Base-by-base conservation (phyloP, 148 eudicot genomes). In the Rhododendron ovatum region DNA sequence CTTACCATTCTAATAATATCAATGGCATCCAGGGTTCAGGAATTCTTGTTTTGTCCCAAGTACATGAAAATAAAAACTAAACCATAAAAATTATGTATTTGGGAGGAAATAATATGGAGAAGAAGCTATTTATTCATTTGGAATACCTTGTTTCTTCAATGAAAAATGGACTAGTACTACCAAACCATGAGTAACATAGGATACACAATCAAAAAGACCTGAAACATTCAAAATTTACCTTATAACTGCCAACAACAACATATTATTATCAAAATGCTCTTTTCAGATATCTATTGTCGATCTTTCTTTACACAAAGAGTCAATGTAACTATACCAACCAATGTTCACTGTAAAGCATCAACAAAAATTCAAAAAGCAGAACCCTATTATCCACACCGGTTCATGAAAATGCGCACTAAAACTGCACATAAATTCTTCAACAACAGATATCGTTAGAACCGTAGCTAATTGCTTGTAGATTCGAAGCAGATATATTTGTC, bases 401-500 rank as follows among this genome's bases (percentile, higher is more conserved):
- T 17, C 20, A 71, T 9, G 18, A 39, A 43, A 45, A 59, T 1
- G 28, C 5, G 35, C 43, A 15, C 35, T 69, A 69, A 69, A 69
- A 69, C 75, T 28, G 75, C 75, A 69, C 7, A 28, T 69, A 69
- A 69, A 83, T 63, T 47, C 85, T 69, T 91, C 84, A 92, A 82
- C 99, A 97, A 83, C 95, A 88, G 76, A 95, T 83, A 30, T 88
- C 91, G 88, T 89, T 94, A 83, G 99, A 87, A 71, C 99, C 98
- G 57, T 97, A 97, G 88, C 99, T 97, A 85, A 95, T 92, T 59
- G 98, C 93, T 77, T 84, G 92, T 39, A 95, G 92, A 89, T 91
- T 94, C 55, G 88, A 55, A 26, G 93, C 94, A 11, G 96, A 94
- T 96, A 97, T 93, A 88, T 97, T 95, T 47, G 98, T 88, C 89